Percentiles rank a stretch among this genome's conserved stretches.
These are phyloP conservation scores for Boechera stricta DNA, from an alignment of 345 rosid genomes.

Conservation along the genomic window DNA sequence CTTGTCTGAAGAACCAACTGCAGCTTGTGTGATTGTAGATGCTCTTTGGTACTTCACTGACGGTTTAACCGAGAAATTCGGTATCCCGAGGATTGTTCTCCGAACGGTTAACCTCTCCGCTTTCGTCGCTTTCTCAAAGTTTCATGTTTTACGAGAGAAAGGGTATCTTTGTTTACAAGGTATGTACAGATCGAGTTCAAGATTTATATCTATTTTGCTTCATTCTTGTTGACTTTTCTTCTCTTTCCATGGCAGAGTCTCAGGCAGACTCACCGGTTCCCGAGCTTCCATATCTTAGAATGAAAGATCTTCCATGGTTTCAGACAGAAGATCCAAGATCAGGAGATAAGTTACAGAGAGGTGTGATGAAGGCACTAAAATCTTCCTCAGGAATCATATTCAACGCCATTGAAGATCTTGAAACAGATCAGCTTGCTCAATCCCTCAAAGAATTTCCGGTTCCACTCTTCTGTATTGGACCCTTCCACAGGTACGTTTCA, in stretches of 20 bases:
- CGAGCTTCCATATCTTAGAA: conserved; percentile 50
- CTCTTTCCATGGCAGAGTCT: conserved; percentile 42
- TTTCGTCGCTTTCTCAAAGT: conserved; percentile 43
- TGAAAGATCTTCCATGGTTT: conserved; percentile 55
- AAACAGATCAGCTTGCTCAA: conserved; percentile 39
- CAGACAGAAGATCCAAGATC: conserved; percentile 34
- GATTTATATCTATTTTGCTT: not conserved
- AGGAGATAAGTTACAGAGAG: conserved; percentile 17
- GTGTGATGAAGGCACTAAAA: conserved; percentile 41
- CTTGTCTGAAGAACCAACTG: conserved; percentile 40
- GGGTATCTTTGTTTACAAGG: conserved; percentile 50
- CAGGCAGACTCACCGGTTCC: conserved; percentile 43
- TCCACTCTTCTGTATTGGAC: conserved; percentile 56
- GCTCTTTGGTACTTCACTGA: conserved; percentile 55
- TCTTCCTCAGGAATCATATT: conserved; percentile 58
- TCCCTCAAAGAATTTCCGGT: conserved; percentile 43
- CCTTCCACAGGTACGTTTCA: conserved; percentile 51
- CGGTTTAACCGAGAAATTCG: conserved; percentile 48
- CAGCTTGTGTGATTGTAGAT: conserved; percentile 62
- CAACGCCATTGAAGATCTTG: conserved; percentile 62
- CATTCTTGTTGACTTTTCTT: conserved; percentile 25
- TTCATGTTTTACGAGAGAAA: conserved; percentile 36
- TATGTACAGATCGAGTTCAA: conserved; percentile 11
- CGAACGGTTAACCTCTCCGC: conserved; percentile 49
- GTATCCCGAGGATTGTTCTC: conserved; percentile 57